Conservation (phyloP, 305 asterid genomes). For the Striga hermonthica region DNA sequence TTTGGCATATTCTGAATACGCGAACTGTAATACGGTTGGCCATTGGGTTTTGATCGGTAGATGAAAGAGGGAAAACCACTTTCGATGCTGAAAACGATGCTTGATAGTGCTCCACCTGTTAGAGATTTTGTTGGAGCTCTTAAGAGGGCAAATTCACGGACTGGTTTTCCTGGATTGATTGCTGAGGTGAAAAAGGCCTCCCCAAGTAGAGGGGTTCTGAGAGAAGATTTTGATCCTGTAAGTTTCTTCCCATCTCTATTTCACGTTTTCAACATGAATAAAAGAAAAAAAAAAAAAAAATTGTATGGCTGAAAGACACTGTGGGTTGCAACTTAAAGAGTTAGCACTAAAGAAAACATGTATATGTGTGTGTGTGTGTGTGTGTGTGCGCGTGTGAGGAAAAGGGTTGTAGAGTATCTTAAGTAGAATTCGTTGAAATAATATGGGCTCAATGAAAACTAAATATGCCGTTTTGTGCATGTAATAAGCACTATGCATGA, state of each 20-base stretch:
- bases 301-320: no score
- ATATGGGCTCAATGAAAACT: no score
- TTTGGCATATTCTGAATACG: background rate
- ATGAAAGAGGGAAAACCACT: constrained; percentile 68
- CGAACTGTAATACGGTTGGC: constrained; percentile 12
- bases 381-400: no score
- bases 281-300: no score
- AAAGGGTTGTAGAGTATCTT: no score
- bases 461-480: no score
- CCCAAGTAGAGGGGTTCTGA: constrained; percentile 77
- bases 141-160: constrained; percentile 54
- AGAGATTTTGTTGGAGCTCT: constrained; percentile 81
- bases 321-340: no score
- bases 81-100: constrained; percentile 39
- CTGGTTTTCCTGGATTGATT: constrained; percentile 76
- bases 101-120: constrained; percentile 55
- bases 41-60: constrained; percentile 35
- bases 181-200: constrained; percentile 97
- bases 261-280: no score
- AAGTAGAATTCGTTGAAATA: no score
- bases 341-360: no score
- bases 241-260: constrained; percentile 25
- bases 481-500: no score
- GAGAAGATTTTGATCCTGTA: constrained; percentile 87
- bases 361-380: no score